phyloP scores from a whole-genome alignment of 192 early-diverging fungal species.

The Gaertneriomyces semiglobifer region DNA sequence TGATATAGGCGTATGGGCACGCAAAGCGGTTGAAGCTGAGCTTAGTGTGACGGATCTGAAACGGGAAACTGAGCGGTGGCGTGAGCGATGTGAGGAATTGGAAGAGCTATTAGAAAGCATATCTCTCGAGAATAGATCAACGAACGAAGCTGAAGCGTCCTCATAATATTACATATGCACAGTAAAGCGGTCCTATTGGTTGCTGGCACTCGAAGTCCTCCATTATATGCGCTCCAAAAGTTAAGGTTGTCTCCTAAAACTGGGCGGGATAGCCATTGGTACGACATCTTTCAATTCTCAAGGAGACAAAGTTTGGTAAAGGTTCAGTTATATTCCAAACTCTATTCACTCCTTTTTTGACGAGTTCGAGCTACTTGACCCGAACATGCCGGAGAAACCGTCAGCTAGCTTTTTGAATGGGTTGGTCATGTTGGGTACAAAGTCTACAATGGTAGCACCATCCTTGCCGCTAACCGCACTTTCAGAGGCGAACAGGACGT shows the following conservation, averaged over 20 bases:
- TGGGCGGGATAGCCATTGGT: too few relatives aligned
- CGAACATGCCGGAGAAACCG: too few relatives aligned
- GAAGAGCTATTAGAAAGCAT: constrained; percentile 23
- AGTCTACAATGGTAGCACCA: background rate
- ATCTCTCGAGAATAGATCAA: background rate
- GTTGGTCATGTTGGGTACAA: background rate
- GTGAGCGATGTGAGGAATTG: constrained; percentile 23
- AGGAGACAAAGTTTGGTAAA: too few relatives aligned
- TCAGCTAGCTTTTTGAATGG: background rate
- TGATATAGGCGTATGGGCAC: background rate
- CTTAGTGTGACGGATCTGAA: constrained; percentile 1
- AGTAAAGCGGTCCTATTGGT: too few relatives aligned
- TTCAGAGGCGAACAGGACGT: constrained; percentile 11
- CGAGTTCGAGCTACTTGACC: constrained; percentile 29
- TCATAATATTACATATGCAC: too few relatives aligned
- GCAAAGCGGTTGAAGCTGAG: background rate
- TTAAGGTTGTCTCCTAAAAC: too few relatives aligned
- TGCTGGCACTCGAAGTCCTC: too few relatives aligned
- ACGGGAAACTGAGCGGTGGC: constrained; percentile 17
- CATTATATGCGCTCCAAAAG: too few relatives aligned
- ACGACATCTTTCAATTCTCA: too few relatives aligned
- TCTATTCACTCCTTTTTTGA: constrained; percentile 34
- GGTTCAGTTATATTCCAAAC: background rate
- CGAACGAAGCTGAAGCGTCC: too few relatives aligned
- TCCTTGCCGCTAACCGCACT: background rate